phyloP scores from a whole-genome alignment of 225 moss, liverwort and hornwort species.

The Marchantia polymorpha region DNA sequence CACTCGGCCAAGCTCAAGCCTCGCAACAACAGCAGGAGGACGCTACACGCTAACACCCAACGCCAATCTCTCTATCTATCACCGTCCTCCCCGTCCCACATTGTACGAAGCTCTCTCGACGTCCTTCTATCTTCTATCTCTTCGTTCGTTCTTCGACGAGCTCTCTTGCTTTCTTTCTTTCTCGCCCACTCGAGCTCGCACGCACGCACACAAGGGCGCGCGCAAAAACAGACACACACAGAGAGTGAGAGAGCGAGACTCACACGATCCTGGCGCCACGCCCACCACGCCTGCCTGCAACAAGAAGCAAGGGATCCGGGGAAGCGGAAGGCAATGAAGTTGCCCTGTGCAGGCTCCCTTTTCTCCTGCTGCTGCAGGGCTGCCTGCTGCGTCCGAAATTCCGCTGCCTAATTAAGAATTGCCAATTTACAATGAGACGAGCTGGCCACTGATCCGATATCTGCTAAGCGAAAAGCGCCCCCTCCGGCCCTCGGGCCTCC shows the following conservation, averaged over 20 bases:
- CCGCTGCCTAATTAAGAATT: not conserved
- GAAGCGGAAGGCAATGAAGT: not conserved
- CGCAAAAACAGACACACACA: no score
- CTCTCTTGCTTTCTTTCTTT: not conserved
- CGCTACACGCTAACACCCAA: not conserved
- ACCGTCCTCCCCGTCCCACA: no score
- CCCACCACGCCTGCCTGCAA: not conserved
- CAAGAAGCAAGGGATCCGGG: not conserved
- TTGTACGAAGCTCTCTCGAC: no score
- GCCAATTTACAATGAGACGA: not conserved
- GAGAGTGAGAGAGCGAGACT: no score
- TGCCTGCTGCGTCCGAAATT: not conserved
- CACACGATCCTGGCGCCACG: not conserved
- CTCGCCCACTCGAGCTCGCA: not conserved
- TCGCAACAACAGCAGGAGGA: not conserved
- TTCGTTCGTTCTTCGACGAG: no score
- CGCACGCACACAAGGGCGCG: no score
- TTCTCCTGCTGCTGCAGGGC: not conserved
- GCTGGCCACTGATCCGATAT: not conserved
- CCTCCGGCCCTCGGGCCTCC: not conserved
- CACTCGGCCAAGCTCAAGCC: not conserved
- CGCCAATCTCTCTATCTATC: no score
- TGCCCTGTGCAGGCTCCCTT: not conserved
- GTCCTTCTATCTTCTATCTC: not conserved
- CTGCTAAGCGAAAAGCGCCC: not conserved